These are phyloP conservation scores for Pleurotus tuber-regium DNA, from an alignment of 768 basidiomycete genomes.

Conservation along the genomic window DNA sequence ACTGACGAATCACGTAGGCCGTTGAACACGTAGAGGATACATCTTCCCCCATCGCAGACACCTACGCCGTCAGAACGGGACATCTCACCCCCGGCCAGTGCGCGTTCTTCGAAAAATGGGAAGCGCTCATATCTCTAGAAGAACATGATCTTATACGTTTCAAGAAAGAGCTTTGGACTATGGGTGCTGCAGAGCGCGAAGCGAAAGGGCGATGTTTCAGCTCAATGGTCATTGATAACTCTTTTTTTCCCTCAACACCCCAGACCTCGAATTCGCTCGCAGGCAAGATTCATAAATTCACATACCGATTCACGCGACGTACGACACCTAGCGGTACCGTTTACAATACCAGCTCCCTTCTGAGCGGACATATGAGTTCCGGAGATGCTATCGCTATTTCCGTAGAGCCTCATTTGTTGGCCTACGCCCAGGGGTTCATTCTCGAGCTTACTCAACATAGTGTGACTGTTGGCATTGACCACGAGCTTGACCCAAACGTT, in stretches of 20 bases:
- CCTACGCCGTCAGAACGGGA: constrained; percentile 75
- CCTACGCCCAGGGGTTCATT: constrained; percentile 82
- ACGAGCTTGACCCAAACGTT: constrained; percentile 53
- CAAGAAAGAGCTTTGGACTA: constrained; percentile 92
- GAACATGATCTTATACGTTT: constrained; percentile 85
- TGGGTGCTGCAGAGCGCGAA: constrained; percentile 79
- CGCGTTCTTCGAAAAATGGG: constrained; percentile 90
- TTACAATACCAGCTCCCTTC: constrained; percentile 37
- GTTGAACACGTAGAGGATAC: constrained; percentile 62
- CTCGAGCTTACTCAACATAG: constrained; percentile 60
- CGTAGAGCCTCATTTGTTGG: constrained; percentile 82
- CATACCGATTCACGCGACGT: constrained; percentile 66
- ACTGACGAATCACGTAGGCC: constrained; percentile 40
- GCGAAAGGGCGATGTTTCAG: constrained; percentile 81
- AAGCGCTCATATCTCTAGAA: constrained; percentile 76
- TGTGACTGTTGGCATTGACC: constrained; percentile 82
- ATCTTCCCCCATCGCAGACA: constrained; percentile 54
- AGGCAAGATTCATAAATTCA: constrained; percentile 71
- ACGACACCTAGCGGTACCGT: constrained; percentile 7
- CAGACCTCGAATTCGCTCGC: constrained; percentile 8
- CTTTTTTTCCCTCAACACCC: constrained; percentile 28
- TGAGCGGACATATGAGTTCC: constrained; percentile 74
- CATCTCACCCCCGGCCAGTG: constrained; percentile 70
- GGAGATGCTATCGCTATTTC: constrained; percentile 89
- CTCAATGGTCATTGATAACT: constrained; percentile 65